Base-by-base conservation (phyloP, 257 asterid genomes). In the Solanum corneliomulleri region DNA sequence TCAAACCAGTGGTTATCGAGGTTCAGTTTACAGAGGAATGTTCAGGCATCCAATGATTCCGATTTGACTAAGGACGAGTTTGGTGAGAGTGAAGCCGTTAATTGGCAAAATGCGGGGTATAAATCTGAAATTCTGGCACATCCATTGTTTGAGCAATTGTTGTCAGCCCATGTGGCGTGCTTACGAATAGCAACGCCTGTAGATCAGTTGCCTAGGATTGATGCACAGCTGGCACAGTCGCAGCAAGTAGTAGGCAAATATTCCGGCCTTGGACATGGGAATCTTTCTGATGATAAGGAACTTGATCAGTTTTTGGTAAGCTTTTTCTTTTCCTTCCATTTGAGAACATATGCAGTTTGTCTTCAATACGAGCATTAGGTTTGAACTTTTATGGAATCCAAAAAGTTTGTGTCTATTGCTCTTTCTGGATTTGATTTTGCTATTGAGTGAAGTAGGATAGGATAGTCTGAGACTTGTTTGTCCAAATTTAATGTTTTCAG, bases 141-240 rank as follows among this genome's bases (percentile, higher is more conserved):
- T 85, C 97, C 97, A 13, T 66, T 95, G 89, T 94, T 91, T 87
- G 97, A 95, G 87, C 96, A 95, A 90, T 91, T 95, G 39, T 72
- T 95, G 86, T 91, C 95, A 66, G 95, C 97, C 20, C 97, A 95
- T 62, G 97, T 94, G 76, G 89, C 96, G n/a, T 95, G 98, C 91
- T 56, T 95, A 85, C 89, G 95, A 16, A 93, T 95, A n/a, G 97
- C 97, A 2, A 95, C 97, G 70, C 98, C 97, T 15, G 96, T 95
- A 68, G 97, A 95, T 91, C 98, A 95, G 92, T 93, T 95, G 89
- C 97, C 97, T 5, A 93, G 93, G 86, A 94, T 94, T 64, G 98
- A 94, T 82, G 95, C 95, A 18, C 96, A 93, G 91, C 90, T 94
- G 52, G 91, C 95, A 1, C 96, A 94, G 89, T 91, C 95, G 66